Base-by-base conservation (phyloP, 2,329 filamentous ascomycete species). In the Neonectria neomacrospora region DNA sequence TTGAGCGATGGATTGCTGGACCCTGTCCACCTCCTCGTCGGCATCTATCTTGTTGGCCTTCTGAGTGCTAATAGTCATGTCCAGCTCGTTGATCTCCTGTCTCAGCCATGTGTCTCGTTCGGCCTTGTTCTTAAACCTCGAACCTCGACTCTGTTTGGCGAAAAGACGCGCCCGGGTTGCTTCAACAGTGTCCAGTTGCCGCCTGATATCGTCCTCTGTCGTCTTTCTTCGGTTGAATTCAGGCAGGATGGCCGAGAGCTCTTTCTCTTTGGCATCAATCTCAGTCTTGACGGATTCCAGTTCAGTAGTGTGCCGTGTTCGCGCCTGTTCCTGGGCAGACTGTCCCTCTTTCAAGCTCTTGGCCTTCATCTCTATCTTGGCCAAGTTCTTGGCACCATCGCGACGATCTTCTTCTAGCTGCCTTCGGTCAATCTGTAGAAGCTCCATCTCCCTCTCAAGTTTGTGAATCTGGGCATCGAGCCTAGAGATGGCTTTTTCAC, bases 371-470 rank as follows among this genome's bases (percentile, higher is more conserved):
- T 99, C 96, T 2, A 92, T 86, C 77, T 97, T 94, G 4, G 96
- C 96, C 70, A 91, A 89, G 8, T 86, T 81, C 73, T 93, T 92
- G 5, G 94, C 91, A 30, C 88, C 88, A 39, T 97, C 93, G 53
- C 91, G 91, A 66, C 94, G 90, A 74, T 99, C 96, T 67, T 95
- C 91, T 71, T 99, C 96, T 8, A 96, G 85, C 75, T 98, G 94
- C 47, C 88, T 85, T 70, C 93, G 91, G 73, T 99, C 96, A 45
- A 96, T 89, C 67, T 90, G 89, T 26, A 97, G 82, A 34, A 97
- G 88, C 63, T 97, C 93, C 73, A 97, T 87, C 70, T 96, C 89
- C 71, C 95, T 91, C 73, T 90, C 90, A 53, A 96, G 83, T 72
- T 93, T 88, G 57, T 91, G 89, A 61, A 97, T 94, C 69, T 96